A percentile compares a stretch with the other conserved stretches of the same genome.
phyloP scores from a whole-genome alignment of 257 asterid genomes.

The Nicotiana attenuata region DNA sequence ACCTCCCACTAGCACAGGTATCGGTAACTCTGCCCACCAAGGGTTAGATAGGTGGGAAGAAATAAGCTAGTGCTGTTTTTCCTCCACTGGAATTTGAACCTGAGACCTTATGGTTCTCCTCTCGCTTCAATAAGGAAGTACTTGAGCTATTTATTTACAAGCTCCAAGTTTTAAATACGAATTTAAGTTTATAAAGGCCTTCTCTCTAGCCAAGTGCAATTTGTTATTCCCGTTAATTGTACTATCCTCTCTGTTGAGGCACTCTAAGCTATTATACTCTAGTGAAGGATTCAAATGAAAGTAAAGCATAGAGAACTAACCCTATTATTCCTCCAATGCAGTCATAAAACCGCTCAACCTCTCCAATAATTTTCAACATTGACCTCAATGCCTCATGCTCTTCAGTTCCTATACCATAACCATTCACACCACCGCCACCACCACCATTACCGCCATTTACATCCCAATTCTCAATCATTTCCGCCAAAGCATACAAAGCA shows the following conservation, averaged over 20 bases:
- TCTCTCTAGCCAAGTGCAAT: neutral
- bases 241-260: neutral
- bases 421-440: conserved; percentile 13
- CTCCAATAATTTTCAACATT: conserved; percentile 68
- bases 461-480: conserved; percentile 84
- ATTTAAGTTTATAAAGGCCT: neutral
- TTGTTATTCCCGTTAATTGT: neutral
- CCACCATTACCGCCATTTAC: conserved; percentile 14
- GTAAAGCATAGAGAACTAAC: conserved; percentile 35
- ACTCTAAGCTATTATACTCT: neutral
- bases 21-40: neutral
- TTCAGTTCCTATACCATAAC: conserved; percentile 29
- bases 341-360: conserved; percentile 81
- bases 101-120: neutral
- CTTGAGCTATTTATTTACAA: neutral
- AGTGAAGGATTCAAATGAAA: neutral
- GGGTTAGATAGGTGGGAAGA: neutral
- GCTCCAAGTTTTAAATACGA: neutral
- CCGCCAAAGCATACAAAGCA: conserved; percentile 76
- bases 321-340: conserved; percentile 97
- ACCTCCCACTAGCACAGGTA: neutral
- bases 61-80: neutral
- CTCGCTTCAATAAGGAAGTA: neutral
- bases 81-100: neutral
- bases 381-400: conserved; percentile 53